phyloP scores from a whole-genome alignment of 768 basidiomycete species.

The Amylocystis lapponica region DNA sequence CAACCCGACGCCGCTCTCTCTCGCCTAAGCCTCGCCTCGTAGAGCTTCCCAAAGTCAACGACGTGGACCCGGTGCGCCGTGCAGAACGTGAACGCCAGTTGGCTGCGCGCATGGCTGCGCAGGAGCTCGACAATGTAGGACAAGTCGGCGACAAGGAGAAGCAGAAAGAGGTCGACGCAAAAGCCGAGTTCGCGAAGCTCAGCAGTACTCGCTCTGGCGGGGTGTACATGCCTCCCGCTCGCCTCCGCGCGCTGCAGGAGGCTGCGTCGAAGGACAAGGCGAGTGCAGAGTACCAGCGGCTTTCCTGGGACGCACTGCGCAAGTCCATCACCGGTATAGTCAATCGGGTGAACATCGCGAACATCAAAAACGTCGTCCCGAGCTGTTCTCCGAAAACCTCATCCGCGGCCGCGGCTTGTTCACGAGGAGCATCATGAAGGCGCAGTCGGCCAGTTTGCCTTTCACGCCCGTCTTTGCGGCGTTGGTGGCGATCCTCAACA shows the following conservation, averaged over 20 bases:
- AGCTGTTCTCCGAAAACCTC: constrained; percentile 90
- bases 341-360: constrained; percentile 95
- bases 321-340: constrained; percentile 99
- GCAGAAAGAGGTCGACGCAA: constrained; percentile 54
- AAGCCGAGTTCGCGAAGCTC: constrained; percentile 88
- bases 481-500: constrained; percentile 91
- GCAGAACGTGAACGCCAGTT: constrained; percentile 78
- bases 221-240: constrained; percentile 94
- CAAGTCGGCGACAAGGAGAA: constrained; percentile 30
- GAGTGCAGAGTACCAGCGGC: constrained; percentile 84
- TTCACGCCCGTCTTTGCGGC: constrained; percentile 97
- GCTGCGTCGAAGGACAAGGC: constrained; percentile 78
- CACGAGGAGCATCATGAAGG: constrained; percentile 94
- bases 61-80: constrained; percentile 72
- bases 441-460: constrained; percentile 93
- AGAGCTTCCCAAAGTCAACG: constrained; percentile 47
- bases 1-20: constrained; percentile 36
- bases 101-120: constrained; percentile 61
- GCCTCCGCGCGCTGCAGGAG: constrained; percentile 84
- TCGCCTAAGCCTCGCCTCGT: constrained; percentile 33
- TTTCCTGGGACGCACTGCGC: constrained; percentile 96
- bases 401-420: constrained; percentile 92
- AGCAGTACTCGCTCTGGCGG: constrained; percentile 81
- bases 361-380: constrained; percentile 94
- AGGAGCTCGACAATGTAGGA: constrained; percentile 56